Evolutionary conservation across 768 basidiomycete species (phyloP), one percentile per base, ranked within the genome.

Genomic region (Lactarius sp.): DNA sequence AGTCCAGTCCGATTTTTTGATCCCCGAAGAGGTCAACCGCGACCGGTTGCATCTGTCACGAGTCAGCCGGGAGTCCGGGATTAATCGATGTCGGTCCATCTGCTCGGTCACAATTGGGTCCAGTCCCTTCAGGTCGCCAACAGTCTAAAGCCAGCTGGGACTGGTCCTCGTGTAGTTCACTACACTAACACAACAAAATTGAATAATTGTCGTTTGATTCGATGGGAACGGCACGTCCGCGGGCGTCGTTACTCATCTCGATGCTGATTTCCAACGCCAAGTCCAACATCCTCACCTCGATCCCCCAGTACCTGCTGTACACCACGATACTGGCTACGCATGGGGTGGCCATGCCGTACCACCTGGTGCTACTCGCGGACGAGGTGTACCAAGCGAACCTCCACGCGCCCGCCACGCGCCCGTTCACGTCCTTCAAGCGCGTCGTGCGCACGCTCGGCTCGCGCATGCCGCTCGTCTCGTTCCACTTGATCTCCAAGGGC

Each of bases 301-400:
- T 99, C 66, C 96, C 96, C 2, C 96, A 99, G 77, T 98, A 99
- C 74, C 96, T 97, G 1, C 81, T 99, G 13, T 99, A 99, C 76
- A 98, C 95, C 41, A 97, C 97, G 39, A 86, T 94, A 1, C 86
- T 99, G 55, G 91, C 96, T 1, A 88, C 94, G 70, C 85, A 83
- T 51, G 95, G 94, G 20, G 77, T 81, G 6, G 78, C 90, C 0
- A 77, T 98, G 46, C 92, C 94, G 0, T 99, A 98, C 76, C 84
- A 90, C 75, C 88, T 99, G 62, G 88, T 96, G 27, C 84, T 99
- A 55, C 83, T 98, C 67, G 96, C 96, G 0, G 96, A 99, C 75
- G 96, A 99, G 75, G 96, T 99, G n/a, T 98, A 99, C 81, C 96
- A 99, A 76, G 78, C 77, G 69, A 98, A 98, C 79, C 82, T 98